These are phyloP conservation scores for Calonectria pteridis DNA, from an alignment of 2,329 filamentous ascomycete species.

Conservation along the genomic window DNA sequence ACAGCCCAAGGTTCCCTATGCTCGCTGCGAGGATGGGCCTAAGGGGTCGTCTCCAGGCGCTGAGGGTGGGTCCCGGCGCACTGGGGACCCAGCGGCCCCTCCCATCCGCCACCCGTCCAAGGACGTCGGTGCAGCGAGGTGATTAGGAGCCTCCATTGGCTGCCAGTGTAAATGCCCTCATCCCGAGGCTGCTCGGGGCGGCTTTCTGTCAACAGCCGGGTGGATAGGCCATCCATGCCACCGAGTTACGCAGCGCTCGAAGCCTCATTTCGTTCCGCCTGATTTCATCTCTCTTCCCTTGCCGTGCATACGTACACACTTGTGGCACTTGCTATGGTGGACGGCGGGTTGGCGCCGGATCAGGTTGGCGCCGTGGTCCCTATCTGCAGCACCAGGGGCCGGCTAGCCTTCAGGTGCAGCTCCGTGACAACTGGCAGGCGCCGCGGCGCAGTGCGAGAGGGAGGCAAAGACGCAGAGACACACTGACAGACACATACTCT, in stretches of 20 bases:
- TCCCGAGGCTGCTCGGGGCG: neutral
- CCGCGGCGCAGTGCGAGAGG: neutral
- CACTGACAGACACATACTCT: no score
- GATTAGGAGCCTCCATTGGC: neutral
- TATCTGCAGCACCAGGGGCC: neutral
- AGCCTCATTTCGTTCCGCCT: neutral
- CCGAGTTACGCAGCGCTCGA: conserved; percentile 1
- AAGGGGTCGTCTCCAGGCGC: conserved; percentile 5
- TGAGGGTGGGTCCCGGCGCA: conserved; percentile 18
- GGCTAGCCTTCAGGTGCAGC: conserved; percentile 4
- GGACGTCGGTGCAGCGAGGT: neutral
- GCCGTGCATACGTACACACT: neutral
- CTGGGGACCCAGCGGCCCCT: conserved; percentile 1
- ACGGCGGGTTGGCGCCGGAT: neutral
- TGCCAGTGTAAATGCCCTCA: neutral
- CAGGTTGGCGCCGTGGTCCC: neutral
- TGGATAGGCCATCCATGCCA: neutral
- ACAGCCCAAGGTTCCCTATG: neutral
- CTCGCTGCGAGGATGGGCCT: conserved; percentile 35
- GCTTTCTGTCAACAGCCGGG: neutral
- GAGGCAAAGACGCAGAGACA: neutral
- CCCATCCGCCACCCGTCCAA: neutral
- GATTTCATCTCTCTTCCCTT: conserved; percentile 10
- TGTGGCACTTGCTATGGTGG: neutral
- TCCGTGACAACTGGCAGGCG: conserved; percentile 2